A percentile compares a stretch with the other conserved stretches of the same genome.
phyloP scores from a whole-genome alignment of 768 basidiomycete species.

The Omphalotus guepiniiformis region DNA sequence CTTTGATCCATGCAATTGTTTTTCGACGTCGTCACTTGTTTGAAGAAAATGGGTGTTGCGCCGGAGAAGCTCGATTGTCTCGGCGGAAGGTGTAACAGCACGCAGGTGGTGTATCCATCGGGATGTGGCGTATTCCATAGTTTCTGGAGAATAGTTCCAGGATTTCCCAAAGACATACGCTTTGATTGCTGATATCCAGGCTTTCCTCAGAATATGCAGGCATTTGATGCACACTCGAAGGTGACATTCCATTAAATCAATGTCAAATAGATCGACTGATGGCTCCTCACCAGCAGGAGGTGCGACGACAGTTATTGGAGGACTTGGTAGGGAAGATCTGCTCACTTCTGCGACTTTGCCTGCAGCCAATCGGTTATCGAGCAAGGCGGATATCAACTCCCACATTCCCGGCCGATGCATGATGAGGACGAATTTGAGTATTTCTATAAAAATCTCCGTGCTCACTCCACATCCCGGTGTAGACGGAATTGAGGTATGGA shows the following conservation, averaged over 20 bases:
- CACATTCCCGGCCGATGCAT: not conserved
- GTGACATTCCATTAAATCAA: not conserved
- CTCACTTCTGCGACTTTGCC: not conserved
- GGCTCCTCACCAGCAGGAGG: not conserved
- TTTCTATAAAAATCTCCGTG: not conserved
- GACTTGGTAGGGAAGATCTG: no score
- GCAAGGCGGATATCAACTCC: not conserved
- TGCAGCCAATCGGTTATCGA: not conserved
- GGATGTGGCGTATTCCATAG: not conserved
- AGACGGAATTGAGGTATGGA: not conserved
- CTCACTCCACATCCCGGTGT: not conserved
- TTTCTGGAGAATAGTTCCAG: no score
- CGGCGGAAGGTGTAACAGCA: not conserved
- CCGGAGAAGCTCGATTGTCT: not conserved
- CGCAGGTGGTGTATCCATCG: conserved; percentile 1
- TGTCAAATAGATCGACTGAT: not conserved
- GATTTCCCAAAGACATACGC: no score
- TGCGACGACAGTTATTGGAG: not conserved
- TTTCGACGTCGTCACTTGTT: not conserved
- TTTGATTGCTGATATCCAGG: not conserved
- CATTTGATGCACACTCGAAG: not conserved
- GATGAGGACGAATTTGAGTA: not conserved
- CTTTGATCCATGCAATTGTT: not conserved
- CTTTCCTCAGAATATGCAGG: not conserved
- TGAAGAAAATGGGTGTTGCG: not conserved